Evolutionary conservation across 805 yeast genomes (phyloP), one percentile per base, ranked within the genome.

Genomic region (Candida germanica): DNA sequence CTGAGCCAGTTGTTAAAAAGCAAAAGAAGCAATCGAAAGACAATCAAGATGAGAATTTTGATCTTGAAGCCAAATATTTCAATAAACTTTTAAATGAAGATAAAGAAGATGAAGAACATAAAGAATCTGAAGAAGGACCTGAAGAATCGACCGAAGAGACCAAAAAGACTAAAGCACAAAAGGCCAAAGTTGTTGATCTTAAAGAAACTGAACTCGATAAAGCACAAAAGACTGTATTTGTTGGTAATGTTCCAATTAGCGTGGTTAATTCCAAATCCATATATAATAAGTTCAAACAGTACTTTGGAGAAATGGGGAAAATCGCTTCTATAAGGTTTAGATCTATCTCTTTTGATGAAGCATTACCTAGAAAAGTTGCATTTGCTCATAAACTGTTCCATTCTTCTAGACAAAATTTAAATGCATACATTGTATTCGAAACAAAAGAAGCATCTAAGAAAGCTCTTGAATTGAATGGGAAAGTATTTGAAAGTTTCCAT

Each of bases 311-410:
- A 26, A 56, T 53, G 36, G 85, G 85, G 9, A 58, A 63, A 15
- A 67, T 91, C 33, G 81, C 78, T 31, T 84, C 96, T 9, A 71
- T 88, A 33, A 74, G 99, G 58, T 93, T 88, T 69, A 76, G 99
- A 62, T 88, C 97, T 2, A 83, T 93, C 47, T 86, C 96, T 2
- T 87, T 89, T 46, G 79, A 83, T 37, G 94, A 88, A 53, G 80
- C 84, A 22, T 69, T 88, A 33, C 98, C 98, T 36, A 77, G 97
- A 56, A 91, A 88, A 54, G 88, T 86, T 24, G 98, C 98, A 0
- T 87, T 81, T 55, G 82, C 85, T 42, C 76, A 80, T 50, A 87
- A 86, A 54, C 77, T 81, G 43, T 69, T 89, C 40, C 91, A 89
- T 54, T 73, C 77, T 30, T 72, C 79, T 19, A 75, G 94, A 58